Evolutionary conservation across 108 stramenopile species (phyloP), one percentile per base, ranked within the genome.

Genomic region (Cyclotella choctawhatcheeana): DNA sequence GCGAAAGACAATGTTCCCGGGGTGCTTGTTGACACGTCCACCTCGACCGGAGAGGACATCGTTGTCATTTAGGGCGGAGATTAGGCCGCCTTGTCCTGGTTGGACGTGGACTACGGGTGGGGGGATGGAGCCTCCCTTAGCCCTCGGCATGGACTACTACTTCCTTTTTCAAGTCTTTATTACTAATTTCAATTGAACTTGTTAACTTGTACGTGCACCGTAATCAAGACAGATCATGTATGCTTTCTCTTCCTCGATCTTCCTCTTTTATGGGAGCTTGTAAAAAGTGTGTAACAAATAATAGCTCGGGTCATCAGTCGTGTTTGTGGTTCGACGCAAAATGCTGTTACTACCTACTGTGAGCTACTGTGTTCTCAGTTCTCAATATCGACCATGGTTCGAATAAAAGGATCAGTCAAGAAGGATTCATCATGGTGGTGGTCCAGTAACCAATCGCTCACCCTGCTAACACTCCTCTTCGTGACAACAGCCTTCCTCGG

Each of bases 11-110:
- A 77, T 76, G 66, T 84, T 84, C 0, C 84, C 84, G 6, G 84
- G 65, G 64, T 84, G 84, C 56, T 82, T 82, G 71, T 84, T 84
- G n/a, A 78, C 79, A 6, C 77, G 72, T 0, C 84, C 81, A 7
- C 84, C 84, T 0, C 84, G 74, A 27, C 84, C 84, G 20, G 69
- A 65, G 5, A 84, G 73, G 62, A 84, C 59, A 40, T 60, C 59
- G 18, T 60, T 60, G 35, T 60, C 35, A 13, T 60, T 60, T 5
- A 60, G 37, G 35, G 12, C 20, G n/a, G 59, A 40, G n/a, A 60
- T 60, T 13, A 60, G 33, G 21, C 59, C 59, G 10, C 59, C 59
- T 22, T 40, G 37, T 2, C 59, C 59, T 16, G 59, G 59, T 8
- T 40, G 35, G 59, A 60, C 34, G 7, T 24, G 1, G 0, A 40